A percentile compares a stretch with the other conserved stretches of the same genome.
These are phyloP conservation scores for Salix arbutifolia DNA, from an alignment of 345 rosid genomes.

Conservation along the genomic window DNA sequence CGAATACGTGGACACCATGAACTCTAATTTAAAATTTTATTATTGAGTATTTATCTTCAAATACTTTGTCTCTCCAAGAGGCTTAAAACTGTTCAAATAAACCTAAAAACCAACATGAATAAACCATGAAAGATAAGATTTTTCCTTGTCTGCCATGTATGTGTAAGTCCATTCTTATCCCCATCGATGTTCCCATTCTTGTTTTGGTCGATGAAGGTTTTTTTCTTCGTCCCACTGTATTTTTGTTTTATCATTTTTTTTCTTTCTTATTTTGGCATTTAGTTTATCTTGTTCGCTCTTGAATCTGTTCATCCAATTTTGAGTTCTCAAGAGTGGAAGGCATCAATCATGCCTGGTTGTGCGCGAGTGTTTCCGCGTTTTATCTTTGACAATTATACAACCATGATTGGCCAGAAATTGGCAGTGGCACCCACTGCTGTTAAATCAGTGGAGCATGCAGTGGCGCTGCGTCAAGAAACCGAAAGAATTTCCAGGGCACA, in stretches of 20 bases:
- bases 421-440: not conserved
- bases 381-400: not conserved
- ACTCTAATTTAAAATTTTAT: too few relatives aligned
- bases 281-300: not conserved
- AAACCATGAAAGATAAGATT: not conserved
- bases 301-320: not conserved
- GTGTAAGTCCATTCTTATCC: not conserved
- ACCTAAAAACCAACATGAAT: not conserved
- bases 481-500: not conserved
- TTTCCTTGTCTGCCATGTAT: not conserved
- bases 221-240: not conserved
- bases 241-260: not conserved
- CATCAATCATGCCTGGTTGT: not conserved
- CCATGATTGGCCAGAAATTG: not conserved
- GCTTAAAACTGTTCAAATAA: too few relatives aligned
- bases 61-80: too few relatives aligned
- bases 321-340: not conserved
- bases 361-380: not conserved
- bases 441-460: not conserved
- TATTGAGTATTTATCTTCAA: too few relatives aligned
- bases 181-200: not conserved
- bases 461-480: not conserved
- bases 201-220: not conserved
- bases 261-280: not conserved
- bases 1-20: too few relatives aligned